phyloP scores from a whole-genome alignment of 441 rosid genomes.

The Macaranga tanarius region DNA sequence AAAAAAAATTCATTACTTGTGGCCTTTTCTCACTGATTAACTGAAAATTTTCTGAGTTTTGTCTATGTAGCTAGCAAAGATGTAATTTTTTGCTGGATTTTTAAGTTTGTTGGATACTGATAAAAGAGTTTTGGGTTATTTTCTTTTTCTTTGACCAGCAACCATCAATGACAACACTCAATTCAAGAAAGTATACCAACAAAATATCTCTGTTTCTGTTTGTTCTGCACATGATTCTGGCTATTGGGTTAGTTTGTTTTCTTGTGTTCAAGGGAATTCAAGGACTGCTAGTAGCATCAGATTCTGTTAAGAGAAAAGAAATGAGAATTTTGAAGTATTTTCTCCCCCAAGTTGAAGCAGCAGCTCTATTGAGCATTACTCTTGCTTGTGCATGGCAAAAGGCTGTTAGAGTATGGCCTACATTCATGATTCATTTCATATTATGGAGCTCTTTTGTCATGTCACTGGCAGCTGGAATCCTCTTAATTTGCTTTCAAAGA shows the following conservation, averaged over 20 bases:
- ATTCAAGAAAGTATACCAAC: conserved; percentile 82
- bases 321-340: conserved; percentile 48
- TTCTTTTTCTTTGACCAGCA: conserved; percentile 32
- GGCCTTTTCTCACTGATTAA: neutral
- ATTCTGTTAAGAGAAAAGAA: conserved; percentile 49
- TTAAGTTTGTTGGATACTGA: neutral
- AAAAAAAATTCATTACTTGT: neutral
- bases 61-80: neutral
- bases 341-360: conserved; percentile 91
- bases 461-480: conserved; percentile 81
- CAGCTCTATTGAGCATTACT: conserved; percentile 70
- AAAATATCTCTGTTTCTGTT: conserved; percentile 63
- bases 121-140: conserved; percentile 1
- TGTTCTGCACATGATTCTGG: conserved; percentile 60
- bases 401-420: conserved; percentile 71
- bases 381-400: conserved; percentile 90
- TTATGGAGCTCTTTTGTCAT: conserved; percentile 69
- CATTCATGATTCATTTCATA: conserved; percentile 77
- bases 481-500: conserved; percentile 83
- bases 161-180: conserved; percentile 53
- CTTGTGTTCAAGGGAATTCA: conserved; percentile 82
- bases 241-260: conserved; percentile 65
- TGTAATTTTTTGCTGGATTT: neutral
- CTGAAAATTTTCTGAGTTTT: neutral
- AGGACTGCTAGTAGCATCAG: conserved; percentile 61